Evolutionary conservation across 1,284 basidiomycete genomes (phyloP).

Genomic region (Ceratobasidium sp.): DNA sequence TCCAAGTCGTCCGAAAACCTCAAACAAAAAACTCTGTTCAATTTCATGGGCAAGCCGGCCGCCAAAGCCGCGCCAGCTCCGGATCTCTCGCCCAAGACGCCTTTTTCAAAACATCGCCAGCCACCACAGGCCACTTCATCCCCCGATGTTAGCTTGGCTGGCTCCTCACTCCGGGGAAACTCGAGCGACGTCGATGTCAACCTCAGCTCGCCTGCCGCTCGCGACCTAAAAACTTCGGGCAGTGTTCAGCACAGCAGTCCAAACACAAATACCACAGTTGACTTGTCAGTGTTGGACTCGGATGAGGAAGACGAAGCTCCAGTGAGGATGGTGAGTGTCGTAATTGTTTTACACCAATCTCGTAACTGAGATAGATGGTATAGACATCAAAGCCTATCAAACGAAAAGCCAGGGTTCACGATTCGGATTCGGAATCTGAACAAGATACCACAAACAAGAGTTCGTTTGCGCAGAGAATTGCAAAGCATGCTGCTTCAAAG

Average conservation of each 20-base stretch:
- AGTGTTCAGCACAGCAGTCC: constrained; percentile 29
- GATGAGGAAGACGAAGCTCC: constrained; percentile 30
- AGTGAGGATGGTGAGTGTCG: constrained; percentile 26
- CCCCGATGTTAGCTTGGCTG: constrained; percentile 6
- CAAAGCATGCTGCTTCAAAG: constrained; percentile 32
- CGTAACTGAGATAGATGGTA: neutral
- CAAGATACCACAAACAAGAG: constrained; percentile 1
- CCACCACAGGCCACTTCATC: constrained; percentile 10
- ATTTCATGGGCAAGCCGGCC: constrained; percentile 20
- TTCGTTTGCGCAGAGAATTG: constrained; percentile 33
- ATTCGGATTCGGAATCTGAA: constrained; percentile 31
- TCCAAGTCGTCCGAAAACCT: constrained; percentile 23
- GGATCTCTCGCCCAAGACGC: constrained; percentile 2
- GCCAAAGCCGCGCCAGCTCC: neutral
- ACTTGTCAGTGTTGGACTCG: constrained; percentile 20
- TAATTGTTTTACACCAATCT: neutral
- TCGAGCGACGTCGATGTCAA: constrained; percentile 26
- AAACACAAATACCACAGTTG: constrained; percentile 24
- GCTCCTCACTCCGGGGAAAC: constrained; percentile 19
- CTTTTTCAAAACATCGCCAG: constrained; percentile 29
- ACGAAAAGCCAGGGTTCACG: constrained; percentile 30
- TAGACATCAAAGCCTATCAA: constrained; percentile 16
- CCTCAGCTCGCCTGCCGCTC: constrained; percentile 22
- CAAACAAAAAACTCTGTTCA: constrained; percentile 34
- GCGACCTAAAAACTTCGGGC: constrained; percentile 13